A percentile compares a stretch with the other conserved stretches of the same genome.
These are phyloP conservation scores for Vitellaria paradoxa DNA, from an alignment of 179 eudicot species.

Conservation along the genomic window DNA sequence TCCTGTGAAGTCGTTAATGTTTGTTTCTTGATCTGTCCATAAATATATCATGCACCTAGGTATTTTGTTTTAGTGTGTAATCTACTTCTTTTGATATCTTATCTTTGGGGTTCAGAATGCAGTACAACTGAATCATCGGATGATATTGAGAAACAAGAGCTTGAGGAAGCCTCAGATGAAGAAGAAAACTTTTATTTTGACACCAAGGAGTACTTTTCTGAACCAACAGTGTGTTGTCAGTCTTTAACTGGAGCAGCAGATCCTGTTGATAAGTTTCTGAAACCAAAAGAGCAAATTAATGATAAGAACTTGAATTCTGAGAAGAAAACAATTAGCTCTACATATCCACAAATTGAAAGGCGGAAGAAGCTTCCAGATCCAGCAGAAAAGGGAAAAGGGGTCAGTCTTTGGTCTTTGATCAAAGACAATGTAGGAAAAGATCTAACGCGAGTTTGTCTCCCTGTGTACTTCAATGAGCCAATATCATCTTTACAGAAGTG, in stretches of 20 bases:
- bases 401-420: conserved; percentile 93
- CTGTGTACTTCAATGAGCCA: conserved; percentile 95
- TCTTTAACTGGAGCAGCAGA: conserved; percentile 22
- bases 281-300: conserved; percentile 27
- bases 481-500: conserved; percentile 90
- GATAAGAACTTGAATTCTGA: conserved; percentile 18
- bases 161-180: conserved; percentile 76
- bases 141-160: conserved; percentile 80
- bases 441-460: conserved; percentile 89
- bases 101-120: conserved; percentile 47
- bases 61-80: neutral
- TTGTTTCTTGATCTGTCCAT: neutral
- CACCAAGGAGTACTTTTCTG: conserved; percentile 55
- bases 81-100: neutral
- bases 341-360: conserved; percentile 47
- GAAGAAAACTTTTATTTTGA: conserved; percentile 69
- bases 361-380: conserved; percentile 84
- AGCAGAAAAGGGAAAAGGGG: conserved; percentile 80
- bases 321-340: conserved; percentile 14
- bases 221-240: conserved; percentile 31
- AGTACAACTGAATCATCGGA: conserved; percentile 89
- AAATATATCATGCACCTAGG: neutral
- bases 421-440: conserved; percentile 96
- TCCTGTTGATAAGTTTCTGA: conserved; percentile 17
- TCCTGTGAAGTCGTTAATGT: neutral